Evolutionary conservation across 1,284 basidiomycete species (phyloP).

Genomic region (Cutaneotrichosporon dermatis): DNA sequence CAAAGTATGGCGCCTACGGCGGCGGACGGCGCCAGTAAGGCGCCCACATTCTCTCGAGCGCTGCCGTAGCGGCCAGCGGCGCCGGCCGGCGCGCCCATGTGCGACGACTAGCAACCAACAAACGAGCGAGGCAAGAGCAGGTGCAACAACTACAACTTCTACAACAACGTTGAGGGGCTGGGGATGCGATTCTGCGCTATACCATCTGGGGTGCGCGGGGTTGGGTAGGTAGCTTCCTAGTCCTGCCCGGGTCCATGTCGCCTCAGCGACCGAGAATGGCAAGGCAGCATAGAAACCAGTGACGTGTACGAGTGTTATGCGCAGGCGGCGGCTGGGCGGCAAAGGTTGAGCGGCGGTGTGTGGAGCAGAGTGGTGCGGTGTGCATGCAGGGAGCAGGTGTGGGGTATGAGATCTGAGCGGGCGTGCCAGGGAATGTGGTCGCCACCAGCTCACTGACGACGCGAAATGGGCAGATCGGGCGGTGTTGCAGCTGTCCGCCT

Average conservation of each 20-base stretch:
- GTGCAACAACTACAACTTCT: not conserved
- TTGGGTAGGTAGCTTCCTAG: not conserved
- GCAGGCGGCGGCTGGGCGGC: not conserved
- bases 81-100: not conserved
- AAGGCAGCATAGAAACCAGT: slow-evolving; percentile 3
- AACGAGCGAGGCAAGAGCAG: slow-evolving; percentile 1
- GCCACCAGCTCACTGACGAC: not conserved
- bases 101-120: slow-evolving; percentile 3
- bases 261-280: not conserved
- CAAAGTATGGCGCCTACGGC: slow-evolving; percentile 44
- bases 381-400: too few species aligned
- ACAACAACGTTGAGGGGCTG: slow-evolving; percentile 1
- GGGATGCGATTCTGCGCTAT: slow-evolving; percentile 13
- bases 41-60: not conserved
- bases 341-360: too few species aligned
- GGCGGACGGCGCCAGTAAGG: slow-evolving; percentile 45
- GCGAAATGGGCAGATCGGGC: not conserved
- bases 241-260: not conserved
- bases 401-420: too few species aligned
- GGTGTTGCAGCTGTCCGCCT: too few species aligned
- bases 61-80: not conserved
- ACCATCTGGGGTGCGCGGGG: not conserved
- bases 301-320: slow-evolving; percentile 3
- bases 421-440: too few species aligned
- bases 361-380: too few species aligned